Conservation (phyloP, 164 flowering plant species). For the Aristolochia contorta region DNA sequence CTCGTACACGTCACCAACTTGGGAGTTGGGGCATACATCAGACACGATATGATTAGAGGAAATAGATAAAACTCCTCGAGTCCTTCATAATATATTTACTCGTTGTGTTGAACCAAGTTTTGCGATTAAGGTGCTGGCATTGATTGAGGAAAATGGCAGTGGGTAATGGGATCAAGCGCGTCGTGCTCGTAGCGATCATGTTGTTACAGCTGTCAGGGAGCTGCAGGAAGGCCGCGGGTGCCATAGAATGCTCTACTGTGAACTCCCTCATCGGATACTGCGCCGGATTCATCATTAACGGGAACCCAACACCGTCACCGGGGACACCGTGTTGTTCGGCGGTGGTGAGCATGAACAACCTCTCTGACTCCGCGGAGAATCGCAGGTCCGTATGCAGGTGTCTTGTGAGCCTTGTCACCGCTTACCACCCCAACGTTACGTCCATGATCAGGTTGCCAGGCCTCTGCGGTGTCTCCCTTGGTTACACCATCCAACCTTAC, state of each 20-base stretch:
- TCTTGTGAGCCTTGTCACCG: constrained; percentile 28
- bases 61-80: too few relatives aligned
- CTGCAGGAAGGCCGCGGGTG: background rate
- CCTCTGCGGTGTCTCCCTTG: constrained; percentile 50
- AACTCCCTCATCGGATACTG: constrained; percentile 35
- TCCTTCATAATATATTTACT: too few relatives aligned
- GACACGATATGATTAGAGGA: too few relatives aligned
- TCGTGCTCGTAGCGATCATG: too few relatives aligned
- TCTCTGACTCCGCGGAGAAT: constrained; percentile 19
- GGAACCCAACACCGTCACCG: constrained; percentile 38
- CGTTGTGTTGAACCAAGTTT: too few relatives aligned
- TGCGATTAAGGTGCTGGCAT: too few relatives aligned
- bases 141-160: too few relatives aligned
- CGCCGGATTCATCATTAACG: constrained; percentile 37
- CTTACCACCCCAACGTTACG: constrained; percentile 36
- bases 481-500: constrained; percentile 43
- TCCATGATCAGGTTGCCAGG: constrained; percentile 52
- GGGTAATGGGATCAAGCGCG: too few relatives aligned
- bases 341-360: constrained; percentile 16
- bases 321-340: constrained; percentile 50
- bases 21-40: too few relatives aligned
- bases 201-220: too few relatives aligned
- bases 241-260: constrained; percentile 33
- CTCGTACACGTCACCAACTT: too few relatives aligned
- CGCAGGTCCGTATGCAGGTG: constrained; percentile 33